Evolutionary conservation across 2,329 filamentous ascomycete species (phyloP), one percentile per base, ranked within the genome.

Genomic region (Diaporthe amygdali): DNA sequence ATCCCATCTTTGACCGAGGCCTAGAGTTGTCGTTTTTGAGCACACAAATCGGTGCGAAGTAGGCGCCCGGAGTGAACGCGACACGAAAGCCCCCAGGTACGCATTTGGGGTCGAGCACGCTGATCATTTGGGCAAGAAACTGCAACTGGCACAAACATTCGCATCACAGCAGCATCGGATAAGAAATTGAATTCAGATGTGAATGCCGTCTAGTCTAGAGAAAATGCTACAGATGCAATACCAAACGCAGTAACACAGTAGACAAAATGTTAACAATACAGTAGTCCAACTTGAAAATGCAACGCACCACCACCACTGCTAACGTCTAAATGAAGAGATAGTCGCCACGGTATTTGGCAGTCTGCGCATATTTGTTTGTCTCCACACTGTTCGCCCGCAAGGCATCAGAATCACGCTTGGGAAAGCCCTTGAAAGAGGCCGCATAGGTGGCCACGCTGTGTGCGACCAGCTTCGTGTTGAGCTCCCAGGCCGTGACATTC

Each of bases 401-500:
- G 15, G 68, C 55, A 46, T 61, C 64, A 1, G 64, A 8, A 15
- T 59, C 66, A 44, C 73, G 70, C 66, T 74, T 51, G 14, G 73
- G 73, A 66, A 74, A 74, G 25, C 70, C 72, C 32, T 74, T 41
- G 37, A 74, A 74, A 4, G 73, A 74, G 10, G 52, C 44, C 22
- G 73, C 73, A 32, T 71, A 74, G 2, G 73, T 74, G 32, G 73
- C 73, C 20, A 74, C 72, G 17, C 72, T 74, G 44, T 74, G 72
- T 4, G 73, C 73, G 4, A 74, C 72, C 25, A 74, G 61, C 72
- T 89, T 88, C 9, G 89, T 88, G 79, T 90, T 91, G 32, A 88
- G 73, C 75, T 89, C 85, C 88, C 88, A 91, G 2, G 90, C 89
- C 2, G 86, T 89, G 73, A 86, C 75, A 78, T 91, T 88, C 72